Percentiles rank a stretch among this genome's conserved stretches.
Conservation (phyloP, 352 stramenopile genomes). For the Blastocystis sp. region DNA sequence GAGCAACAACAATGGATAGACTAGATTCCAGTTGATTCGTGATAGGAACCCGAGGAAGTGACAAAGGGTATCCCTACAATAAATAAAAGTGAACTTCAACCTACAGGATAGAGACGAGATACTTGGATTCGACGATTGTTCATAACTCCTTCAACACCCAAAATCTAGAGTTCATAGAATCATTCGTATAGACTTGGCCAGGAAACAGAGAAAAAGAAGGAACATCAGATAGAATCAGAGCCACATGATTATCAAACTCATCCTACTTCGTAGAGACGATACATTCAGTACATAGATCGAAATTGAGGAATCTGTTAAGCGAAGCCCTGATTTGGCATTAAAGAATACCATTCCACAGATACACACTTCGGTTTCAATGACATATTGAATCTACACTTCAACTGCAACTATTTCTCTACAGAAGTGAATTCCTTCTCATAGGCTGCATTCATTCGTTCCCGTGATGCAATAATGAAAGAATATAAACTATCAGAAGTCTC, state of each 20-base stretch:
- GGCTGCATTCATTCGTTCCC: not conserved
- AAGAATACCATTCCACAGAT: constrained; percentile 22
- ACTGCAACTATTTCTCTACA: not conserved
- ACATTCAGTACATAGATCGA: not conserved
- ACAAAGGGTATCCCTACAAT: constrained; percentile 2
- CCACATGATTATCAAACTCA: constrained; percentile 20
- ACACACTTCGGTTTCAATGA: constrained; percentile 3
- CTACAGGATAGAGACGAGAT: not conserved
- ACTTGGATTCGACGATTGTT: constrained; percentile 21
- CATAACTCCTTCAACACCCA: constrained; percentile 37
- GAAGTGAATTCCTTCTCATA: constrained; percentile 41
- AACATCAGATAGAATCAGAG: not conserved
- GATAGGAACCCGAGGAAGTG: not conserved
- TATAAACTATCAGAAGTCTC: not conserved
- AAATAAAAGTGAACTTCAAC: not conserved
- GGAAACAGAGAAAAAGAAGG: constrained; percentile 23
- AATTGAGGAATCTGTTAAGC: not conserved
- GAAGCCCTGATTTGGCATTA: not conserved
- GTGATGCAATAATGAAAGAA: not conserved
- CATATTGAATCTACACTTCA: constrained; percentile 39
- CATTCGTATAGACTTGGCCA: not conserved
- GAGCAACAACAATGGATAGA: not conserved
- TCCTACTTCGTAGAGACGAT: not conserved
- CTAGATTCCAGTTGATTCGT: not conserved
- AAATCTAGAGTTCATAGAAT: not conserved